Percentiles rank a stretch among this genome's conserved stretches.
phyloP scores from a whole-genome alignment of 192 early-diverging fungal genomes.

The Dimargaris xerosporica region DNA sequence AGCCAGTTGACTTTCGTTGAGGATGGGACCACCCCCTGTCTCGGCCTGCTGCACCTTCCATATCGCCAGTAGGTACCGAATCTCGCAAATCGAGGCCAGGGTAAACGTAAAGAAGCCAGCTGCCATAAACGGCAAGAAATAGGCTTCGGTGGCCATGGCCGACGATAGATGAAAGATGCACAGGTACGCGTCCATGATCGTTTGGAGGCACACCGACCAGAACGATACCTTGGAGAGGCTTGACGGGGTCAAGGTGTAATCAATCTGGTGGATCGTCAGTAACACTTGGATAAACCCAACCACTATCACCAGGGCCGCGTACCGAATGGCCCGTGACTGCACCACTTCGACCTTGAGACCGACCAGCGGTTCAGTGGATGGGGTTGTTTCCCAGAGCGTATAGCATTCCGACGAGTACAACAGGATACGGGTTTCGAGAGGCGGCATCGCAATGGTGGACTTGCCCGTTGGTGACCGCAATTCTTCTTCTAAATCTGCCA shows the following conservation, averaged over 20 bases:
- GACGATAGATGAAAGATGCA: slow-evolving; percentile 45
- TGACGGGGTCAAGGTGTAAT: slow-evolving; percentile 49
- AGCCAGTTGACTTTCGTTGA: slow-evolving; percentile 20
- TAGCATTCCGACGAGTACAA: slow-evolving; percentile 18
- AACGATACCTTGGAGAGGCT: slow-evolving; percentile 50
- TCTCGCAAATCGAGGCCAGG: slow-evolving; percentile 47
- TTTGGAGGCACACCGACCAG: slow-evolving; percentile 40
- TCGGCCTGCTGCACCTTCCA: slow-evolving; percentile 52
- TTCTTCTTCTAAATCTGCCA: slow-evolving; percentile 11
- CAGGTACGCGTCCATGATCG: slow-evolving; percentile 46
- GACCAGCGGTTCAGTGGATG: not conserved
- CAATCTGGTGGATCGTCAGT: slow-evolving; percentile 44
- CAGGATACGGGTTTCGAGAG: slow-evolving; percentile 12
- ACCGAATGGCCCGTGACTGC: slow-evolving; percentile 13
- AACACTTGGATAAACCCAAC: slow-evolving; percentile 13
- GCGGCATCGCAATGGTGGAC: not conserved
- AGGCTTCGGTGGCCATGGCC: slow-evolving; percentile 31
- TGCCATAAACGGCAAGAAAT: slow-evolving; percentile 40
- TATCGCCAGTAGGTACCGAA: slow-evolving; percentile 54
- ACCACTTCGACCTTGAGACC: slow-evolving; percentile 14
- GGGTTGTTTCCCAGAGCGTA: slow-evolving; percentile 12
- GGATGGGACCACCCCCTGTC: slow-evolving; percentile 18
- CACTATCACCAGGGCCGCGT: slow-evolving; percentile 15
- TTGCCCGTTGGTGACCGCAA: not conserved
- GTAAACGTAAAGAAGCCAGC: slow-evolving; percentile 48